Base-by-base conservation (phyloP, 306 rosid species). In the Acacia acuminata region DNA sequence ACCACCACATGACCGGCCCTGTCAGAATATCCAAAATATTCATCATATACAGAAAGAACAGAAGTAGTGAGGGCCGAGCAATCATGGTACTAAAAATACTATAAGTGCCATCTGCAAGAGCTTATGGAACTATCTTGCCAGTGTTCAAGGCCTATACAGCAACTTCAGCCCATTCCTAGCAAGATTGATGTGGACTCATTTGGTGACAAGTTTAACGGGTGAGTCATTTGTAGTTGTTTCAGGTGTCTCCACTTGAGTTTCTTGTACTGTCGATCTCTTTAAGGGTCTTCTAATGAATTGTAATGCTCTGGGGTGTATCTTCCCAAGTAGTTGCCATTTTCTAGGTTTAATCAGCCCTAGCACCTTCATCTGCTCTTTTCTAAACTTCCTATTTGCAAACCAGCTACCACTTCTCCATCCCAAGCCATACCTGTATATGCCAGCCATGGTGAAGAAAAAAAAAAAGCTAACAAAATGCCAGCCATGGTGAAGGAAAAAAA, bases 361-460 rank as follows among this genome's bases (percentile, higher is more conserved):
- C 90, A 92, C 40, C 85, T 91, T 94, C 97, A 86, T 89, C 85
- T 96, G 98, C 88, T 96, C 99, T 87, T 81, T 91, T 88, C 89
- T 88, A 74, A 94, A 85, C 82, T 85, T 89, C 89, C 90, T 89
- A 68, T 88, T 86, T 50, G 94, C 88, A 83, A 86, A 91, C 97
- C 92, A 89, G 81, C 78, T 85, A 81, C 99, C 99, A 56, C 97
- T 93, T 86, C 94, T 91, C 99, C 99, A 96, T 72, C 99, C 99
- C 90, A 96, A 87, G 88, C 86, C 89, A 70, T 90, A 96, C 85
- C 99, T 96, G 91, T 76, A 34, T 16, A 65, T 66, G 22, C 34
- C 71, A 66, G 14, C 25, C 24, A 16, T 15, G 15, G 45, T 34
- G 45, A 64, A 7, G 2, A 5, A 36, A 5, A 38, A 6, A 56